A percentile compares a stretch with the other conserved stretches of the same genome.
Evolutionary conservation across 2,329 filamentous ascomycete species (phyloP).

Genomic region (Penicillium crustosum): DNA sequence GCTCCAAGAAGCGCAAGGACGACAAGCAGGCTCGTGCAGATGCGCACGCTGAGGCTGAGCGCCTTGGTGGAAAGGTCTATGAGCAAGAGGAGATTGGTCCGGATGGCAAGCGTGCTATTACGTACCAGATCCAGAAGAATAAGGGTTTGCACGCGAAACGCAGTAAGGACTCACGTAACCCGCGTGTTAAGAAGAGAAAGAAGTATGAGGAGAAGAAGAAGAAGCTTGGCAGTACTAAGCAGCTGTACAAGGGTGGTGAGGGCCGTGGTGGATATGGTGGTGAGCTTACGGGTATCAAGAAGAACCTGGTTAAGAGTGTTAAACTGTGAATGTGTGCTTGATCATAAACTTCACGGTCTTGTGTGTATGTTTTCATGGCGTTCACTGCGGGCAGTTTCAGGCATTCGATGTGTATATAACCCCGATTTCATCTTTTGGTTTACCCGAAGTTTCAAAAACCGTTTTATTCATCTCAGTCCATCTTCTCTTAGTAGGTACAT

Average conservation of each 20-base stretch:
- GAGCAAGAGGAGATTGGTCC: slow-evolving; percentile 68
- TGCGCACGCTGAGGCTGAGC: slow-evolving; percentile 55
- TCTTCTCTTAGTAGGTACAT: background rate
- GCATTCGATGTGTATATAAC: slow-evolving; percentile 29
- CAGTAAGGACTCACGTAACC: slow-evolving; percentile 93
- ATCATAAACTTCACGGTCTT: slow-evolving; percentile 19
- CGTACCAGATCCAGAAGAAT: slow-evolving; percentile 94
- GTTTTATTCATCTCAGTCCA: background rate
- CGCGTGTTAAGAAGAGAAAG: slow-evolving; percentile 96
- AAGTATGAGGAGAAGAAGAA: slow-evolving; percentile 97
- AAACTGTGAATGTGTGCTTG: slow-evolving; percentile 63
- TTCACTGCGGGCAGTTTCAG: slow-evolving; percentile 23
- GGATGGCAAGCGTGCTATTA: slow-evolving; percentile 90
- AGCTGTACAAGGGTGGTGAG: slow-evolving; percentile 82
- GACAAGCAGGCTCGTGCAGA: slow-evolving; percentile 69
- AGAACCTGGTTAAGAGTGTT: slow-evolving; percentile 84
- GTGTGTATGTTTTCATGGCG: slow-evolving; percentile 21
- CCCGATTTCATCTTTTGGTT: slow-evolving; percentile 20
- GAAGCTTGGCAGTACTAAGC: slow-evolving; percentile 85
- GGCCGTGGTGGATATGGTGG: slow-evolving; percentile 83
- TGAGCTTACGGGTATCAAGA: slow-evolving; percentile 94
- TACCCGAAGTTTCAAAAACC: slow-evolving; percentile 3
- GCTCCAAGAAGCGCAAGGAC: slow-evolving; percentile 59
- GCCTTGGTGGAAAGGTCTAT: slow-evolving; percentile 60
- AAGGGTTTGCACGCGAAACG: slow-evolving; percentile 87